Evolutionary conservation across 202 grass and related monocot species (phyloP).

Genomic region (Hordeum pubiflorum): DNA sequence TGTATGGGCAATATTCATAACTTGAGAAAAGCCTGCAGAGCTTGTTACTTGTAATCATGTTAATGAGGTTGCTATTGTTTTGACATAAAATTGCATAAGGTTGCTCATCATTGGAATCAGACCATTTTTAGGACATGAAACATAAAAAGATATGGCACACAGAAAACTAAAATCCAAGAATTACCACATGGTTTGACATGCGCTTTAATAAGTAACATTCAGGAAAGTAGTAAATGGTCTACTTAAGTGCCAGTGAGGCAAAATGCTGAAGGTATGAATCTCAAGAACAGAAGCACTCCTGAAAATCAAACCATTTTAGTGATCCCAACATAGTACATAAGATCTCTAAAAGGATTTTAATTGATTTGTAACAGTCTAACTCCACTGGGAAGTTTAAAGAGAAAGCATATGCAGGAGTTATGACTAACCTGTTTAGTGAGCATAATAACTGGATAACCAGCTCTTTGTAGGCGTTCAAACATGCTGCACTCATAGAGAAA

Average conservation of each 20-base stretch:
- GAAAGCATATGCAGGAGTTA: slow-evolving; percentile 10
- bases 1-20: background rate
- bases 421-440: slow-evolving; percentile 75
- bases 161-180: background rate
- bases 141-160: background rate
- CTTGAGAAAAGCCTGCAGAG: background rate
- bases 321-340: slow-evolving; percentile 1
- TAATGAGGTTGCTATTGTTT: slow-evolving; percentile 3
- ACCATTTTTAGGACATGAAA: background rate
- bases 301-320: background rate
- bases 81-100: background rate
- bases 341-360: background rate
- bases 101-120: background rate
- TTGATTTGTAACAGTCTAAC: background rate
- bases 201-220: background rate
- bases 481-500: slow-evolving; percentile 97
- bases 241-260: background rate
- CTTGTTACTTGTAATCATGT: background rate
- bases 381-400: slow-evolving; percentile 5
- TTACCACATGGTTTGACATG: background rate
- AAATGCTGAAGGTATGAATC: slow-evolving; percentile 2
- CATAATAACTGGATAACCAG: slow-evolving; percentile 92
- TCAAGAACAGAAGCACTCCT: slow-evolving; percentile 6
- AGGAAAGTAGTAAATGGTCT: background rate
- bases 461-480: slow-evolving; percentile 96